Base-by-base conservation (phyloP, 345 rosid genomes). In the Gossypium sturtianum region DNA sequence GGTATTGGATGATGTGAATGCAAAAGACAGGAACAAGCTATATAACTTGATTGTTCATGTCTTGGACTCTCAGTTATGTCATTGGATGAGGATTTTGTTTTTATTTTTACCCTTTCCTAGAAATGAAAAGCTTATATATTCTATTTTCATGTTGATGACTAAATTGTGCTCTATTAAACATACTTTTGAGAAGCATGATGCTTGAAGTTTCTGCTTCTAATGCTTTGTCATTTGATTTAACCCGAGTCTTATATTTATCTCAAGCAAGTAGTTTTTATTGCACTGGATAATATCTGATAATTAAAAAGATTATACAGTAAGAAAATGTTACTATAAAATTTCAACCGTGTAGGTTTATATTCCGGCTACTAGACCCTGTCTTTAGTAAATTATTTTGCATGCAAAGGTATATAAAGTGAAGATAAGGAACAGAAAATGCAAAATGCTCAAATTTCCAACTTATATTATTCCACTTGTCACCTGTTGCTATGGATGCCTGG, bases 401-500 rank as follows among this genome's bases (percentile, higher is more conserved):
- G 48, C 68, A 9, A 64, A 2, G 22, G 68, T 38, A 49, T 64
- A 17, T 9, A 9, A 9, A 61, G 22, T 29, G 67, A 38, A 34
- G 68, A 64, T 41, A 38, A 17, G 48, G 17, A 64, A 38, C 23
- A 38, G 25, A 41, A 49, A 49, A 49, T 49, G 53, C 53, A 49
- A 49, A 49, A 49, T 49, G 53, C n/a, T 49, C 53, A 49, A 3
- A 12, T 9, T 49, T 49, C 17, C 53, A 12, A 3, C 53, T 9
- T 49, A 49, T 4, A 49, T 12, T 49, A 49, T 49, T 49, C 17
- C 17, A 2, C 53, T 13, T 49, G 53, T 15, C 53, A 49, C 53
- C 56, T 51, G 13, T 51, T 1, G 12, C 56, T 16, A 51, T 16
- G 2, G 12, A 62, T 56, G 47, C 93, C 87, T 62, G 20, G 20